phyloP scores from a whole-genome alignment of 345 rosid species.

The Salix udensis region DNA sequence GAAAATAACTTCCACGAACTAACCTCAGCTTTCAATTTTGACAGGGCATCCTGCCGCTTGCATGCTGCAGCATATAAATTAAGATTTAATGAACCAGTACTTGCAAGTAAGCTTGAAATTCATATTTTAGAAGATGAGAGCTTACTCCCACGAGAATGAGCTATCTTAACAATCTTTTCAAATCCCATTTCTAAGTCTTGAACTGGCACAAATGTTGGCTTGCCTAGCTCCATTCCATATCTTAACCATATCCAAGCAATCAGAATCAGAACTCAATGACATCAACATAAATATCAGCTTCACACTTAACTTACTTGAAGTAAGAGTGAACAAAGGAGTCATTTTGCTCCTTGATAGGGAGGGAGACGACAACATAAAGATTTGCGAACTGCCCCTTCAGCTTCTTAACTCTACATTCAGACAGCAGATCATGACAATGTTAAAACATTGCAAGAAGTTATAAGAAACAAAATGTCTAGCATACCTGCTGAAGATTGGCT shows the following conservation, averaged over 20 bases:
- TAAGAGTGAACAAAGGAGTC: slow-evolving; percentile 70
- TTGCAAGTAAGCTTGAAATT: neutral
- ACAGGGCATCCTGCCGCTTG: slow-evolving; percentile 60
- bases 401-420: slow-evolving; percentile 49
- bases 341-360: slow-evolving; percentile 59
- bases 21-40: slow-evolving; percentile 82
- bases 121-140: neutral
- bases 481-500: slow-evolving; percentile 62
- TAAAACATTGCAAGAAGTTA: neutral
- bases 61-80: slow-evolving; percentile 49
- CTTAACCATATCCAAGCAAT: slow-evolving; percentile 30
- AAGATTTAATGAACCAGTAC: neutral
- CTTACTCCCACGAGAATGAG: slow-evolving; percentile 79
- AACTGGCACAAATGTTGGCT: slow-evolving; percentile 74
- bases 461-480: neutral
- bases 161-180: slow-evolving; percentile 84
- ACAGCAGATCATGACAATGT: neutral
- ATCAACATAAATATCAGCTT: neutral
- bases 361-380: slow-evolving; percentile 56
- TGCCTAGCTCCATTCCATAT: slow-evolving; percentile 77
- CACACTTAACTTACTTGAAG: slow-evolving; percentile 63
- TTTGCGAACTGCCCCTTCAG: slow-evolving; percentile 71
- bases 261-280: neutral
- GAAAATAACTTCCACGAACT: slow-evolving; percentile 15
- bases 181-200: slow-evolving; percentile 91